Evolutionary conservation across 2,329 filamentous ascomycete species (phyloP), one percentile per base, ranked within the genome.

Genomic region (Arthrocladium fulminans): DNA sequence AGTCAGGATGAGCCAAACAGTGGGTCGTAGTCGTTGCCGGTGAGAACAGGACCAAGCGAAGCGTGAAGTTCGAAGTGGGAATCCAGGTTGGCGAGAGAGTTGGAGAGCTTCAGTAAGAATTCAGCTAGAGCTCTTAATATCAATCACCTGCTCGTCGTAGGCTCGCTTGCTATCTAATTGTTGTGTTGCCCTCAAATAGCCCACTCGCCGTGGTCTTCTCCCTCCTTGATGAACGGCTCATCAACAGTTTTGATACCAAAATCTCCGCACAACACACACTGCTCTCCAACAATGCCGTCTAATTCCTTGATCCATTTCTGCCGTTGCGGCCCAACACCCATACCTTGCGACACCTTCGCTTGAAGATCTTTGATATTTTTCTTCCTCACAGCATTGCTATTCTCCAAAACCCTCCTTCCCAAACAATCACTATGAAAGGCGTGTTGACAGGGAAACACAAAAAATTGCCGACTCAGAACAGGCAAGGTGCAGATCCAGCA

Each of bases 371-470:
- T 79, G 57, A 98, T 96, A 56, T 86, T 76, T 64, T 83, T 83
- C 13, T 83, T 81, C 67, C 84, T 86, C 15, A 80, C 83, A 45
- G 83, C 73, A 0, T 88, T 87, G 1, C 84, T 82, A 55, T 88
- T 83, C 64, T 90, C 86, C 46, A 96, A 75, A 1, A 97, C 88
- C 61, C 84, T 85, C 59, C 80, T 83, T 0, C 88, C 90, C 42
- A 98, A 69, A 64, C 92, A 98, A 63, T 98, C 92, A 35, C 86
- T 90, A 66, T 98, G 92, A 62, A 98, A 98, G 2, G 89, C 86
- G 67, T 98, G 92, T 71, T 98, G 92, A 66, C 92, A 98, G 0
- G 92, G 92, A 57, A 98, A 98, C 15, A 98, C 92, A 59, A 97
- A 98, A 68, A 98, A 98, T 60, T 96, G 89, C 47, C 89, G 73